These are phyloP conservation scores for Aspergillus fijiensis DNA, from an alignment of 2,329 filamentous ascomycete species.

Conservation along the genomic window DNA sequence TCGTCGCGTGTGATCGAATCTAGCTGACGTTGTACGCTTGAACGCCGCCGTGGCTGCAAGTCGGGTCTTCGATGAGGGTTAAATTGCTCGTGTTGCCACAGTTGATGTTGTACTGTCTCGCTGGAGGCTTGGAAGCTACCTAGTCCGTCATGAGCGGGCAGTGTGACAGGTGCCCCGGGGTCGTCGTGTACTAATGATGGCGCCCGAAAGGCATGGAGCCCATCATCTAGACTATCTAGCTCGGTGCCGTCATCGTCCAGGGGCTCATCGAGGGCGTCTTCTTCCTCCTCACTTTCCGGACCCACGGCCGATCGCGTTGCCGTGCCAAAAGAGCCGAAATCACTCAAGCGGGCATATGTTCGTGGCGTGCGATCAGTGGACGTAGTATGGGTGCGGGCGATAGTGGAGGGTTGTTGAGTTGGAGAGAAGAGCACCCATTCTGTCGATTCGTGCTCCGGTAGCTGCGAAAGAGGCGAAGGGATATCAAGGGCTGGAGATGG, in stretches of 20 bases:
- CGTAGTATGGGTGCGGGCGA: constrained; percentile 67
- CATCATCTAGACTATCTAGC: constrained; percentile 89
- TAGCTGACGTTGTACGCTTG: constrained; percentile 58
- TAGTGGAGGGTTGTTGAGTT: constrained; percentile 63
- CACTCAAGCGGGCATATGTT: constrained; percentile 71
- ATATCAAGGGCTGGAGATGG: constrained; percentile 29
- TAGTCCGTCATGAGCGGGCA: constrained; percentile 90
- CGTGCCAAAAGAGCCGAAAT: constrained; percentile 75
- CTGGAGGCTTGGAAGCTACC: constrained; percentile 74
- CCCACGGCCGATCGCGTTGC: constrained; percentile 58
- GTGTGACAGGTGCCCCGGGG: constrained; percentile 64
- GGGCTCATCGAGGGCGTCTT: constrained; percentile 57
- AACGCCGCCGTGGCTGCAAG: constrained; percentile 50
- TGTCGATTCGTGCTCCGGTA: constrained; percentile 68
- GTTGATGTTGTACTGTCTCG: constrained; percentile 70
- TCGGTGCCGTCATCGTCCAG: constrained; percentile 63
- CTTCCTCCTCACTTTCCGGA: constrained; percentile 13
- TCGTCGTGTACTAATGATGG: constrained; percentile 50
- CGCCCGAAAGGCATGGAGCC: constrained; percentile 82
- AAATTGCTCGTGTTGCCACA: constrained; percentile 85
- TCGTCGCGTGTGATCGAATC: constrained; percentile 58
- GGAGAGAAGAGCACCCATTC: constrained; percentile 97
- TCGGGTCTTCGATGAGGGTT: constrained; percentile 66
- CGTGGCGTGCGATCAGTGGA: constrained; percentile 63
- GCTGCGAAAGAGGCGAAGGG: constrained; percentile 32